A percentile compares a stretch with the other conserved stretches of the same genome.
Evolutionary conservation across 1,284 basidiomycete species (phyloP).

Genomic region (Sporisorium scitamineum): DNA sequence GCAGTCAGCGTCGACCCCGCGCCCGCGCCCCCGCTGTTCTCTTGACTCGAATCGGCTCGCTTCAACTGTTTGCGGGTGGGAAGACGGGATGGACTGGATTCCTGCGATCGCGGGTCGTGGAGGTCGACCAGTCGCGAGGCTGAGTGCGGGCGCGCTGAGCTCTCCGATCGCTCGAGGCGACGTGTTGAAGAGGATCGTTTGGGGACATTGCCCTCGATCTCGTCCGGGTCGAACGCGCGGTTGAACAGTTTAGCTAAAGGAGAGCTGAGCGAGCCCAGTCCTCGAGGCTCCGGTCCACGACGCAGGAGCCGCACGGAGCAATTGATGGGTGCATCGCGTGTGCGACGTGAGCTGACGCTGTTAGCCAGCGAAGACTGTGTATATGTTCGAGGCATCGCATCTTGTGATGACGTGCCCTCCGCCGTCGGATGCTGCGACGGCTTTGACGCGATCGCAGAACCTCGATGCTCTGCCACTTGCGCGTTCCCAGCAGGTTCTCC

Average conservation of each 20-base stretch:
- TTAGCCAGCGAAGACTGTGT: slow-evolving; percentile 31
- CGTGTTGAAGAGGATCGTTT: slow-evolving; percentile 9
- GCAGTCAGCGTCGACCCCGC: slow-evolving; percentile 6
- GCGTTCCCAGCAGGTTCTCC: slow-evolving; percentile 1
- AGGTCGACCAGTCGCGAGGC: neutral
- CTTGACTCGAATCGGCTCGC: slow-evolving; percentile 1
- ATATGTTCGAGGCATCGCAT: slow-evolving; percentile 16
- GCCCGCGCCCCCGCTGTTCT: neutral
- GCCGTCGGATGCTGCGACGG: neutral
- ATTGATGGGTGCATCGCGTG: slow-evolving; percentile 13
- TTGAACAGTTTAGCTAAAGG: slow-evolving; percentile 45
- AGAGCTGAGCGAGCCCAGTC: slow-evolving; percentile 41
- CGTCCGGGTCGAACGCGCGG: slow-evolving; percentile 23
- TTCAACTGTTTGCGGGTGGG: neutral
- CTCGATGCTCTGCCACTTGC: neutral
- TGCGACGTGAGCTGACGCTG: slow-evolving; percentile 26
- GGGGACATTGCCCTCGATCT: slow-evolving; percentile 2
- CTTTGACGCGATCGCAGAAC: neutral
- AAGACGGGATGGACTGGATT: slow-evolving; percentile 13
- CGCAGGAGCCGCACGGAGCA: slow-evolving; percentile 21
- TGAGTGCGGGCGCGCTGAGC: slow-evolving; percentile 9
- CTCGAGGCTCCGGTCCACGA: slow-evolving; percentile 33
- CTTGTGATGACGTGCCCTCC: neutral
- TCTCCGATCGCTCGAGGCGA: slow-evolving; percentile 6
- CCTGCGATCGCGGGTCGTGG: neutral